phyloP scores from a whole-genome alignment of 805 yeast genomes.

The Candida mattraensis region DNA sequence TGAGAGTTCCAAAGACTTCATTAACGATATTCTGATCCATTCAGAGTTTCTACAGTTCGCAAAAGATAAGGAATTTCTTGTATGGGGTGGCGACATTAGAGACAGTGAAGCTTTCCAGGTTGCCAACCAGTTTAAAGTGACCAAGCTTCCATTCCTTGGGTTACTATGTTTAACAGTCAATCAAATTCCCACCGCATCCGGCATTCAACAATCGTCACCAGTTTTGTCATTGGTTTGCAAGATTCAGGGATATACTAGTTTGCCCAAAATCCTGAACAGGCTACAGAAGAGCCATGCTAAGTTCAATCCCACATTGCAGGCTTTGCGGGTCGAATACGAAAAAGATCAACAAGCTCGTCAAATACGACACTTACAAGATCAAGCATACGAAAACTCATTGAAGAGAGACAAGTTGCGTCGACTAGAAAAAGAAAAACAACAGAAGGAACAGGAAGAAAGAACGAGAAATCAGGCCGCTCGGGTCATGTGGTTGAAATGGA shows the following conservation, averaged over 20 bases:
- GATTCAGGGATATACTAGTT: slow-evolving; percentile 58
- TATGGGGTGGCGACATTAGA: slow-evolving; percentile 90
- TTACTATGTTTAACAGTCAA: slow-evolving; percentile 67
- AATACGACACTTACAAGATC: slow-evolving; percentile 71
- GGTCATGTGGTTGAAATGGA: slow-evolving; percentile 51
- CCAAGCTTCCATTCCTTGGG: slow-evolving; percentile 81
- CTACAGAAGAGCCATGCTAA: slow-evolving; percentile 40
- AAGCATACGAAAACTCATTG: slow-evolving; percentile 71
- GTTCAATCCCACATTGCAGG: slow-evolving; percentile 59
- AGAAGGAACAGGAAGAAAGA: slow-evolving; percentile 17
- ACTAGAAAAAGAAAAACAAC: slow-evolving; percentile 36
- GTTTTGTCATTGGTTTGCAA: slow-evolving; percentile 60
- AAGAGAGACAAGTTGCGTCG: slow-evolving; percentile 62
- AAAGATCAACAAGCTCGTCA: slow-evolving; percentile 56
- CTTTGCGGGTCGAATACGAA: slow-evolving; percentile 62
- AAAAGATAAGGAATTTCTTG: slow-evolving; percentile 50
- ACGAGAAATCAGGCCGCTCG: slow-evolving; percentile 21
- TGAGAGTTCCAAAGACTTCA: slow-evolving; percentile 56
- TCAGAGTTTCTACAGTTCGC: slow-evolving; percentile 48
- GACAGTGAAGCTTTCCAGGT: slow-evolving; percentile 83
- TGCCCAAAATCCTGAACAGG: slow-evolving; percentile 37
- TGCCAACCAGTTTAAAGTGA: slow-evolving; percentile 68
- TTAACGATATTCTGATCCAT: slow-evolving; percentile 53
- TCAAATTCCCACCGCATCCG: slow-evolving; percentile 53
- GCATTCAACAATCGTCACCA: slow-evolving; percentile 52